Evolutionary conservation across 192 early-diverging fungal genomes (phyloP).

Genomic region (Coemansia sp.): DNA sequence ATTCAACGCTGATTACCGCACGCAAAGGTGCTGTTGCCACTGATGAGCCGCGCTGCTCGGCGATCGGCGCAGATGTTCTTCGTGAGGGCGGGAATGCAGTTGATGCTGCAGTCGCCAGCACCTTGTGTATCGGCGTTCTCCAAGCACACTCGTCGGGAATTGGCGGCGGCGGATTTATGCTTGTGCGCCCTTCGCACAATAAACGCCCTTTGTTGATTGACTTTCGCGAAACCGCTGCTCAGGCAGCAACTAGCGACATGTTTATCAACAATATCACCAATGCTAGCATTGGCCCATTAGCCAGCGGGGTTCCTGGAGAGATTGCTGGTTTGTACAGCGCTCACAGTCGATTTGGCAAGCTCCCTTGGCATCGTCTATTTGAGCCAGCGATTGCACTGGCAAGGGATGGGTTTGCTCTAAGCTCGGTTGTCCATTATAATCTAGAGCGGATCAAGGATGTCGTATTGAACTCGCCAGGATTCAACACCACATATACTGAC

Average conservation of each 20-base stretch:
- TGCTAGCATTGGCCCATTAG: slow-evolving; percentile 71
- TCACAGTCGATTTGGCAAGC: slow-evolving; percentile 75
- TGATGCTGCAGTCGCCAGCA: slow-evolving; percentile 83
- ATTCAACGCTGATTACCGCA: slow-evolving; percentile 36
- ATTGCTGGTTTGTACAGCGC: slow-evolving; percentile 81
- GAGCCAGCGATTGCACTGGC: slow-evolving; percentile 72
- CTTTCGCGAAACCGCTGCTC: slow-evolving; percentile 85
- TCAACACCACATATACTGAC: slow-evolving; percentile 59
- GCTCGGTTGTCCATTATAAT: slow-evolving; percentile 45
- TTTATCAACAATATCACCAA: slow-evolving; percentile 67
- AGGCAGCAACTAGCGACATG: slow-evolving; percentile 74
- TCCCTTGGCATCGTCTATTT: slow-evolving; percentile 81
- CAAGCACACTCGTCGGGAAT: slow-evolving; percentile 88
- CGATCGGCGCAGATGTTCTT: slow-evolving; percentile 69
- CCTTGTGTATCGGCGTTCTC: slow-evolving; percentile 85
- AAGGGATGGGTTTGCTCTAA: slow-evolving; percentile 71
- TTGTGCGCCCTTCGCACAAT: slow-evolving; percentile 65
- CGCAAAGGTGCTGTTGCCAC: slow-evolving; percentile 67
- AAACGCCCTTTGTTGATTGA: slow-evolving; percentile 68
- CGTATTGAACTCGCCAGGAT: slow-evolving; percentile 39
- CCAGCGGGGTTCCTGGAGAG: slow-evolving; percentile 85
- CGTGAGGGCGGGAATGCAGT: slow-evolving; percentile 86
- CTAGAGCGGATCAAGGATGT: slow-evolving; percentile 29
- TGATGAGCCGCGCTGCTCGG: slow-evolving; percentile 68
- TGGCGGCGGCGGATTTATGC: slow-evolving; percentile 94